A percentile compares a stretch with the other conserved stretches of the same genome.
Conservation (phyloP, 306 rosid species). For the peach (Prunus persica) region Prunus_persica_NCBIv2 NC_034009.1:36244001-36244500, state of each 20-base stretch:
- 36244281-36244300: background rate
- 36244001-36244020: constrained; percentile 40
- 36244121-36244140: too few relatives aligned
- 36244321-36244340: background rate
- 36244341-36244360: background rate
- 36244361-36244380: background rate
- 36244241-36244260: background rate
- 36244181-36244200: background rate
- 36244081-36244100: background rate
- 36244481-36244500: background rate
- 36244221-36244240: background rate
- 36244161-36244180: background rate
- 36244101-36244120: background rate
- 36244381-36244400: background rate
- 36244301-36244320: background rate
- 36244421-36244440: constrained; percentile 13
- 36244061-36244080: background rate
- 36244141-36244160: background rate
- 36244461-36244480: background rate
- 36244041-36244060: constrained; percentile 36
- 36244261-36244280: background rate
- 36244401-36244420: background rate
- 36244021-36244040: constrained; percentile 44
- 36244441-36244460: background rate
- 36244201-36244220: background rate